Conservation (phyloP, 495 filamentous ascomycete species). For the Diplogelasinospora grovesii region DNA sequence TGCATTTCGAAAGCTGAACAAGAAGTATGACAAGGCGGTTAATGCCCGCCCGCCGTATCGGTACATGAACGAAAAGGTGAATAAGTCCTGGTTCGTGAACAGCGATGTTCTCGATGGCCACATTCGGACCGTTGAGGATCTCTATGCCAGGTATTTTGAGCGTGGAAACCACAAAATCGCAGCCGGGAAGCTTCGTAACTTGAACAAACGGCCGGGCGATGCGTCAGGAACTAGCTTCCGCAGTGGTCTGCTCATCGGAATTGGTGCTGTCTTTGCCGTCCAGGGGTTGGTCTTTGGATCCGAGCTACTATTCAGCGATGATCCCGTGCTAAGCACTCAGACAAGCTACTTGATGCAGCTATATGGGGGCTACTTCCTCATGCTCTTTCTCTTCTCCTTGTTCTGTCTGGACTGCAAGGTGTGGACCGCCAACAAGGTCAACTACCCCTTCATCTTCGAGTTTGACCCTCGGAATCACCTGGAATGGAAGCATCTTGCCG, state of each 20-base stretch:
- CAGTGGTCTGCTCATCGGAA: conserved; percentile 71
- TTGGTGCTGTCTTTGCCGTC: conserved; percentile 63
- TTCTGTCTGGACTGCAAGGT: conserved; percentile 76
- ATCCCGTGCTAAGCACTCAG: conserved; percentile 39
- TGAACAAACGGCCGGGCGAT: conserved; percentile 56
- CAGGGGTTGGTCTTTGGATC: conserved; percentile 66
- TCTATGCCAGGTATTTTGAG: conserved; percentile 91
- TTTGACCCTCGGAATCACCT: conserved; percentile 79
- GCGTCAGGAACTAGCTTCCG: conserved; percentile 69
- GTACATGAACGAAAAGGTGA: conserved; percentile 90
- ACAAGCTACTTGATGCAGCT: conserved; percentile 78
- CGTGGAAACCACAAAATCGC: conserved; percentile 86
- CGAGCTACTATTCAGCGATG: conserved; percentile 45
- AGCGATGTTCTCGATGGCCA: conserved; percentile 74
- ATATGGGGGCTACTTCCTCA: conserved; percentile 79
- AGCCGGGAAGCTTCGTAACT: conserved; percentile 71
- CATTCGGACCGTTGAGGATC: conserved; percentile 72
- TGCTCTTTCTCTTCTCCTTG: conserved; percentile 62
- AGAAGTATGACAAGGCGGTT: conserved; percentile 92
- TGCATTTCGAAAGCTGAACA: conserved; percentile 95
- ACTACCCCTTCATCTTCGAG: conserved; percentile 95
- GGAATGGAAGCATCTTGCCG: conserved; percentile 84
- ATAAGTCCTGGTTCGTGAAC: conserved; percentile 82
- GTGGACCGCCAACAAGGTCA: conserved; percentile 79
- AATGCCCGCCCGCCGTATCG: conserved; percentile 67